Evolutionary conservation across 345 rosid genomes (phyloP), one percentile per base, ranked within the genome.

Genomic region (Corchorus capsularis): DNA sequence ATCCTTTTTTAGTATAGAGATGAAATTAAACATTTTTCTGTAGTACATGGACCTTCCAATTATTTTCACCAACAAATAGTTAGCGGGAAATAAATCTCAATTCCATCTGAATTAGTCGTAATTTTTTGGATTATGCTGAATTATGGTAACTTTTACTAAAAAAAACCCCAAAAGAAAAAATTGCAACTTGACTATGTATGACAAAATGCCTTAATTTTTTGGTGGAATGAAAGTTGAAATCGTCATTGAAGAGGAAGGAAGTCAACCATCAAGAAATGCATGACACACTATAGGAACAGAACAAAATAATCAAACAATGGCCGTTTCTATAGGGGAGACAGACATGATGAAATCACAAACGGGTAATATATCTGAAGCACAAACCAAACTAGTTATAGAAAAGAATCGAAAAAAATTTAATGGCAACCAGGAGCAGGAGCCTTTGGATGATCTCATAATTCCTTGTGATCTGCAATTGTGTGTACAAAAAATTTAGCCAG

Each of bases 401-500:
- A 49, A 49, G 53, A 12, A 49, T 49, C 0, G 3, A 49, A 49
- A 47, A 47, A 49, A 49, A 12, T 13, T 10, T 49, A 49, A 4
- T 49, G 53, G 9, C 47, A 45, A 45, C 47, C 47, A 45, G 47
- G 47, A 45, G 9, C 47, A 7, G 47, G 47, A 5, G 10, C 13
- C 16, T 12, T 49, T 49, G 16, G 53, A 3, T 3, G 53, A 49
- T 49, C 15, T 2, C 6, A 27, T 39, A 6, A 3, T 39, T 39
- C 43, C 27, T 27, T 27, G 27, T 53, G 20, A 16, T 7, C 11
- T 55, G 22, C 27, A 16, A 17, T 55, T 55, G 5, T 27, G 37
- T 16, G 4, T 59, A 59, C 37, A 4, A 22, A 49, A 34, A 6
- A 39, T 39, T 63, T 75, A 82, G 66, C 89, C 89, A 1, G 41